phyloP scores from a whole-genome alignment of 176 grass and related monocot species.

The Ananas comosus region DNA sequence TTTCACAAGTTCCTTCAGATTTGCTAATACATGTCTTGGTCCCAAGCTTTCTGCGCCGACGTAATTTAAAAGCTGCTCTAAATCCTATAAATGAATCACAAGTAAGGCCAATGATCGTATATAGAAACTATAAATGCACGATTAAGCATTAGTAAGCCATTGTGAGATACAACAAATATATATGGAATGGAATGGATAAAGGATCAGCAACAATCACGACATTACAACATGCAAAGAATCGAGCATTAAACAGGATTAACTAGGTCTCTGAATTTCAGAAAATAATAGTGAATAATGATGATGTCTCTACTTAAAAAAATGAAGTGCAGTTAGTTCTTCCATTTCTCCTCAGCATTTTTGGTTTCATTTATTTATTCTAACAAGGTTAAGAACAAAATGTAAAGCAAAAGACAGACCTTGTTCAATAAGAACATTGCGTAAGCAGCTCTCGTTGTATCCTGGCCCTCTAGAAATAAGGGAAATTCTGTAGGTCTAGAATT shows the following conservation, averaged over 20 bases:
- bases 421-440: conserved; percentile 95
- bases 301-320: too few relatives aligned
- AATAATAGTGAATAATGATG: too few relatives aligned
- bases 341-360: too few relatives aligned
- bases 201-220: background rate
- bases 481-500: conserved; percentile 56
- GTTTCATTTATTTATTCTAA: background rate
- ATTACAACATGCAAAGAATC: too few relatives aligned
- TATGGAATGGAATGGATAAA: background rate
- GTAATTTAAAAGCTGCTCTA: conserved; percentile 88
- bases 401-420: conserved; percentile 45
- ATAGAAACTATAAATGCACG: background rate
- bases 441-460: conserved; percentile 80
- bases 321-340: too few relatives aligned
- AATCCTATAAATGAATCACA: conserved; percentile 31
- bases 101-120: background rate
- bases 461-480: conserved; percentile 79
- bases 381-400: background rate
- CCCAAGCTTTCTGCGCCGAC: conserved; percentile 75
- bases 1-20: conserved; percentile 72
- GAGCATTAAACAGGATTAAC: too few relatives aligned
- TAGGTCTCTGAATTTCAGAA: too few relatives aligned
- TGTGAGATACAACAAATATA: too few relatives aligned
- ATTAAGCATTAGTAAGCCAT: background rate
- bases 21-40: conserved; percentile 84